phyloP scores from a whole-genome alignment of 768 basidiomycete genomes.

The Xerocomellus amylosporus region DNA sequence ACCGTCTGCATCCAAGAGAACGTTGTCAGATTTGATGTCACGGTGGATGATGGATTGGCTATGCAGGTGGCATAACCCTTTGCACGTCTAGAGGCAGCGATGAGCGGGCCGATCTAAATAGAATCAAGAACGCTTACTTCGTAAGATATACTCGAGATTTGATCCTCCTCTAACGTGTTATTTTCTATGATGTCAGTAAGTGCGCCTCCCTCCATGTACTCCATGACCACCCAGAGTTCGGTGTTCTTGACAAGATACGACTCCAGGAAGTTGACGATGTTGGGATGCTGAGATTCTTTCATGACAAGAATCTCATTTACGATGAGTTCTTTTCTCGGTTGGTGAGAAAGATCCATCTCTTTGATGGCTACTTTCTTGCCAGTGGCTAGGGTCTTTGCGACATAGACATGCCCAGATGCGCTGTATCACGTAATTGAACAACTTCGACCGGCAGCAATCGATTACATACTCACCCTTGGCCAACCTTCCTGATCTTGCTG shows the following conservation, averaged over 20 bases:
- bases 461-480: slow-evolving; percentile 77
- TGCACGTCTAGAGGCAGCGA: slow-evolving; percentile 69
- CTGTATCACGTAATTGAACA: slow-evolving; percentile 40
- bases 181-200: slow-evolving; percentile 98
- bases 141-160: slow-evolving; percentile 86
- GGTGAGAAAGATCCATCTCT: slow-evolving; percentile 95
- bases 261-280: slow-evolving; percentile 94
- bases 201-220: slow-evolving; percentile 98
- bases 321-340: slow-evolving; percentile 95
- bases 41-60: slow-evolving; percentile 94
- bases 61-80: slow-evolving; percentile 89
- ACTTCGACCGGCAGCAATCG: not conserved
- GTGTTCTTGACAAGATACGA: slow-evolving; percentile 84
- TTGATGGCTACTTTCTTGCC: slow-evolving; percentile 95
- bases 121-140: slow-evolving; percentile 58
- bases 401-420: slow-evolving; percentile 96
- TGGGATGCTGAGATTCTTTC: slow-evolving; percentile 97
- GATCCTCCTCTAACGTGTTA: slow-evolving; percentile 91
- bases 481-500: slow-evolving; percentile 98
- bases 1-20: slow-evolving; percentile 87
- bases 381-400: slow-evolving; percentile 83
- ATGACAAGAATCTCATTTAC: slow-evolving; percentile 98
- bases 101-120: not conserved
- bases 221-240: slow-evolving; percentile 98
- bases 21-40: slow-evolving; percentile 96